Evolutionary conservation across 2,329 filamentous ascomycete genomes (phyloP).

Genomic region (Aspergillus puulaauensis): DNA sequence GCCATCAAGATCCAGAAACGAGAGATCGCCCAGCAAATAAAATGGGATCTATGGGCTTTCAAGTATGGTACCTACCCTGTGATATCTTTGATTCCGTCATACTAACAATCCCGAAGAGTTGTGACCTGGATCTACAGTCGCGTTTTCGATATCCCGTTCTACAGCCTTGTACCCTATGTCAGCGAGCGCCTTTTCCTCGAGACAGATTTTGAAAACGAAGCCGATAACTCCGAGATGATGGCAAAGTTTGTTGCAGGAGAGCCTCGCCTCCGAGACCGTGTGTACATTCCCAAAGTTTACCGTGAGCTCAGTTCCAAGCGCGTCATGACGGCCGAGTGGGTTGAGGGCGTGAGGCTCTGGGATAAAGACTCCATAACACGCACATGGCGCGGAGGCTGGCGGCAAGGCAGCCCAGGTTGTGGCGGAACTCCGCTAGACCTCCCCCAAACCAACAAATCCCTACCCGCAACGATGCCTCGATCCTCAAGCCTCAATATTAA

Average conservation of each 20-base stretch:
- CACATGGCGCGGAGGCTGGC: constrained; percentile 75
- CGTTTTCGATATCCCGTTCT: constrained; percentile 91
- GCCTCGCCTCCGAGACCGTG: constrained; percentile 70
- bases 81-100: background rate
- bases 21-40: constrained; percentile 86
- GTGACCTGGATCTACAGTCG: constrained; percentile 79
- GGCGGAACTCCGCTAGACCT: constrained; percentile 62
- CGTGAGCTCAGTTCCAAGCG: constrained; percentile 77
- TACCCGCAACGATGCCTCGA: constrained; percentile 22
- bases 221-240: constrained; percentile 84
- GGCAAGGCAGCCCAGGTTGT: constrained; percentile 74
- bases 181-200: constrained; percentile 88
- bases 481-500: constrained; percentile 61
- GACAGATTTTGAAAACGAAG: constrained; percentile 92
- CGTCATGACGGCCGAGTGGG: constrained; percentile 95
- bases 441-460: constrained; percentile 51
- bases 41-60: constrained; percentile 95
- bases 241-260: constrained; percentile 72
- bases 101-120: constrained; percentile 51
- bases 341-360: constrained; percentile 90
- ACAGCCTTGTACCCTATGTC: constrained; percentile 87
- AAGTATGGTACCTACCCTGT: constrained; percentile 54
- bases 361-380: constrained; percentile 79
- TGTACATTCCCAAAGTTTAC: constrained; percentile 87
- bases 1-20: constrained; percentile 96